A percentile compares a stretch with the other conserved stretches of the same genome.
phyloP scores from a whole-genome alignment of 2,329 filamentous ascomycete species.

The Drechslerella stenobrocha region DNA sequence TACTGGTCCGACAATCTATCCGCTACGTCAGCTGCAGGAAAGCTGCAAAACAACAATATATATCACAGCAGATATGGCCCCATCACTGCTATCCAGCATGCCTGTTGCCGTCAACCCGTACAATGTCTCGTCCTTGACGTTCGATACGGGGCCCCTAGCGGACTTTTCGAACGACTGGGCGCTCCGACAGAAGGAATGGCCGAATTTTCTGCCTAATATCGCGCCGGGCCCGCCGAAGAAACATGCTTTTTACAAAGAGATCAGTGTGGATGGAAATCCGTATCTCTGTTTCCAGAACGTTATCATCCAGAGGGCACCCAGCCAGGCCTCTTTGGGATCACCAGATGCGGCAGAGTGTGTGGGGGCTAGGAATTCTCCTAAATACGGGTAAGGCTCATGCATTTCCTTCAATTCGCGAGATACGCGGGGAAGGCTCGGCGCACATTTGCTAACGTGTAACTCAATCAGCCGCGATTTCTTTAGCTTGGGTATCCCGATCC shows the following conservation, averaged over 20 bases:
- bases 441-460: not conserved
- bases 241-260: constrained; percentile 48
- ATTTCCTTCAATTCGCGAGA: not conserved
- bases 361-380: constrained; percentile 23
- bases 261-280: constrained; percentile 42
- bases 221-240: constrained; percentile 39
- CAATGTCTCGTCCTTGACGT: constrained; percentile 42
- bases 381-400: constrained; percentile 23
- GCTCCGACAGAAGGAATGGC: constrained; percentile 47
- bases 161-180: constrained; percentile 47
- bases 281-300: constrained; percentile 48
- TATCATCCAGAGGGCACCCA: constrained; percentile 47
- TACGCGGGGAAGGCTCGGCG: not conserved
- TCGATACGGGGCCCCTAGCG: constrained; percentile 45
- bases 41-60: constrained; percentile 10
- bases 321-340: constrained; percentile 10
- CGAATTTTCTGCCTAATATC: constrained; percentile 45
- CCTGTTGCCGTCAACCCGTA: constrained; percentile 41
- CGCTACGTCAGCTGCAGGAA: constrained; percentile 2
- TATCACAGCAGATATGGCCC: constrained; percentile 26
- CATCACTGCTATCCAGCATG: constrained; percentile 33
- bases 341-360: constrained; percentile 20
- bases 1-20: constrained; percentile 30
- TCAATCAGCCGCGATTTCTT: constrained; percentile 41
- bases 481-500: constrained; percentile 39